Base-by-base conservation (phyloP, 768 basidiomycete genomes). In the Pseudohyphozyma bogoriensis region DNA sequence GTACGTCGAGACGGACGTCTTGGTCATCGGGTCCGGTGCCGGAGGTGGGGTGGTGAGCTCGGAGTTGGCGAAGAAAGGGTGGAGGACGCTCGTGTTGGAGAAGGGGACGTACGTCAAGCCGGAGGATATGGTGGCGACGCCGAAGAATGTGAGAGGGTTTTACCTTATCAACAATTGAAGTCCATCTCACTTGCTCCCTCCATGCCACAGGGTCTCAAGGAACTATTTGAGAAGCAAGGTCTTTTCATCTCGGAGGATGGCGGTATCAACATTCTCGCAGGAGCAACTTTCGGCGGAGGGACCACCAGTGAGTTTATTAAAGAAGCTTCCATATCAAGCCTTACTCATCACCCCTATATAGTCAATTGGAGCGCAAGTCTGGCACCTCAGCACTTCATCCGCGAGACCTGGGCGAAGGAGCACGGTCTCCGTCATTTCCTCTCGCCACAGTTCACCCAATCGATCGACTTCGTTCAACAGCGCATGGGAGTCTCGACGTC, bases 301-400 rank as follows among this genome's bases (percentile, higher is more conserved):
- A 71, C 71, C 6, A 68, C 63, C 5, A 45, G 64, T 54, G 28
- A 40, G 59, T 42, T 33, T 18, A 11, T 29, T 18, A 2, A 9
- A 20, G 6, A 4, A 8, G 9, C 31, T 44, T n/a, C n/a, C 42
- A 16, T 6, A 9, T 32, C 56, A 10, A 2, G 15, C 3, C 37
- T 51, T 1, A 29, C 32, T 15, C n/a, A 16, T 5, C 18, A 1
- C 26, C 29, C 10, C 24, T 49, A 3, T 4, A 7, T 51, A 60
- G 65, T 73, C 57, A 73, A 73, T 58, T 73, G 72, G 72, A 65
- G 63, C 20, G 70, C 66, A 3, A 66, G 63, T 9, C 60, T 73
- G 22, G 58, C 65, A 47, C 71, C 72, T 4, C 68, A 69, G 26
- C 67, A 68, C 29, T 66, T 67, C 45, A 64, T 73, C 16, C 62